Conservation (phyloP, 805 yeast genomes). For the Pichia phayaonensis region DNA sequence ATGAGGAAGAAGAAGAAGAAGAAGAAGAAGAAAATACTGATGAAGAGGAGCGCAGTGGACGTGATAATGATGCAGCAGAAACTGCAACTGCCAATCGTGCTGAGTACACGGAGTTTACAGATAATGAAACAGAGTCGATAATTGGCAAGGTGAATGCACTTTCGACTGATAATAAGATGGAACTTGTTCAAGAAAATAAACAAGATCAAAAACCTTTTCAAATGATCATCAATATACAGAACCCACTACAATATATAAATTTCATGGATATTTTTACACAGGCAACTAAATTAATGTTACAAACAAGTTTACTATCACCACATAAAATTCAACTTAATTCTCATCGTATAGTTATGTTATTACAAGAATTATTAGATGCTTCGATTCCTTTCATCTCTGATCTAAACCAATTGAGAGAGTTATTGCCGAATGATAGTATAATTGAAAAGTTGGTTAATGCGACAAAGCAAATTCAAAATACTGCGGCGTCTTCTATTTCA, state of each 20-base stretch:
- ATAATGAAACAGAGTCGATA: not conserved
- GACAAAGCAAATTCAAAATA: slow-evolving; percentile 27
- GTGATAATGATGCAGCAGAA: slow-evolving; percentile 2
- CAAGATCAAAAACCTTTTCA: not conserved
- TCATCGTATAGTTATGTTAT: slow-evolving; percentile 61
- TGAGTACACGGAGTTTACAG: not conserved
- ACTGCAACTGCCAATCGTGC: not conserved
- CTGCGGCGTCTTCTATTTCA: slow-evolving; percentile 25
- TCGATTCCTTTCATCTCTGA: slow-evolving; percentile 72
- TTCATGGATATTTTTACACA: slow-evolving; percentile 35
- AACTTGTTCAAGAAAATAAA: not conserved
- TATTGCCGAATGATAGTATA: slow-evolving; percentile 58
- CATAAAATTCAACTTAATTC: slow-evolving; percentile 58
- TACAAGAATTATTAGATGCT: slow-evolving; percentile 73
- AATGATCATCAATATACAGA: slow-evolving; percentile 17
- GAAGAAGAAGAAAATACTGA: not conserved
- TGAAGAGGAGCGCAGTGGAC: no score
- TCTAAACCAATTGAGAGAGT: slow-evolving; percentile 57
- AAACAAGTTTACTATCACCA: slow-evolving; percentile 40
- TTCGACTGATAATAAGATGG: not conserved
- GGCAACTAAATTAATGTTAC: slow-evolving; percentile 36
- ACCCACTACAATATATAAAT: slow-evolving; percentile 37
- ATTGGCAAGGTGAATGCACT: not conserved
- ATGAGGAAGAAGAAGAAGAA: slow-evolving; percentile 9
- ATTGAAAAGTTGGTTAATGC: slow-evolving; percentile 43